Conservation (phyloP, 2,329 filamentous ascomycete genomes). For the Penicillium concentricum region DNA sequence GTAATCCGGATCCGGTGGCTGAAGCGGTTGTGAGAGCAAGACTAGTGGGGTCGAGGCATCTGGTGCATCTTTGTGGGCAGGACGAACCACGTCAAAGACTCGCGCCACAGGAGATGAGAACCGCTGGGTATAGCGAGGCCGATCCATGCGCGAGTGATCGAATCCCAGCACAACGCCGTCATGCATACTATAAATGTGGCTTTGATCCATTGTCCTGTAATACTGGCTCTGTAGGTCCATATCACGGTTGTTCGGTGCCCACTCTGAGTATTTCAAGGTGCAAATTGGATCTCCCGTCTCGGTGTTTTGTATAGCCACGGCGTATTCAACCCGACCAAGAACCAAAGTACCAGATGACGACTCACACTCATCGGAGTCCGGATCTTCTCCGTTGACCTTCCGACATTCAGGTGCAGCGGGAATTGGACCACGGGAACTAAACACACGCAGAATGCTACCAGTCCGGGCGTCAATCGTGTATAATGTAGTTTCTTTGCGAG, state of each 20-base stretch:
- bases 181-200: conserved; percentile 83
- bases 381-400: conserved; percentile 61
- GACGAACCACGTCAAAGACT: conserved; percentile 83
- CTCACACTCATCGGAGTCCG: conserved; percentile 71
- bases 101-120: conserved; percentile 77
- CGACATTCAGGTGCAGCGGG: conserved; percentile 74
- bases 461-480: conserved; percentile 86
- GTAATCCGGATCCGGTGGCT: conserved; percentile 53
- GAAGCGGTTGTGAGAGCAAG: conserved; percentile 79
- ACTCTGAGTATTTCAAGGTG: conserved; percentile 89
- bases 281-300: conserved; percentile 75
- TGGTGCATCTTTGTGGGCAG: conserved; percentile 62
- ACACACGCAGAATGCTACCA: conserved; percentile 78
- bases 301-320: conserved; percentile 75
- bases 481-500: conserved; percentile 85
- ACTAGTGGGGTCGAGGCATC: conserved; percentile 69
- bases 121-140: conserved; percentile 64
- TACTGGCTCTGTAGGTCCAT: conserved; percentile 84
- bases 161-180: conserved; percentile 83
- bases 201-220: conserved; percentile 73
- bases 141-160: conserved; percentile 60
- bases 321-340: conserved; percentile 85
- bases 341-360: conserved; percentile 72
- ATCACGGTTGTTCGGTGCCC: conserved; percentile 89
- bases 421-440: conserved; percentile 70